These are phyloP conservation scores for Coccomyxa subellipsoidea DNA, from an alignment of 163 green algal genomes.

Conservation along the genomic window DNA sequence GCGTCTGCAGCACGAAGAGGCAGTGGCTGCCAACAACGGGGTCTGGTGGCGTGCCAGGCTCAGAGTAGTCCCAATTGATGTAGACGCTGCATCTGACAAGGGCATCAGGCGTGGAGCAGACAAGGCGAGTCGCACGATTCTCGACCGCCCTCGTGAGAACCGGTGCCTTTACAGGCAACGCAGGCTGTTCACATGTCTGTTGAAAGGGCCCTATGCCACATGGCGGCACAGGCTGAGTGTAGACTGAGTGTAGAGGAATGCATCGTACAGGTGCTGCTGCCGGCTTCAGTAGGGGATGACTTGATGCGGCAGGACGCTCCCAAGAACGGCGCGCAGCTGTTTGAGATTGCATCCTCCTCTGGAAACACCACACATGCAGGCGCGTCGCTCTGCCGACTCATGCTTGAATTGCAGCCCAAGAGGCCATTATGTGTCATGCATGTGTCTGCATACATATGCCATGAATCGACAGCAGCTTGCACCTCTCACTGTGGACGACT, in stretches of 20 bases:
- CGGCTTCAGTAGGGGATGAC: conserved; percentile 39
- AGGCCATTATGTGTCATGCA: too few relatives aligned
- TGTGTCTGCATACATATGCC: too few relatives aligned
- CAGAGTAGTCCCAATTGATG: conserved; percentile 41
- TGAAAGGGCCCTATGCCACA: too few relatives aligned
- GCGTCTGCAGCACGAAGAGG: conserved; percentile 28
- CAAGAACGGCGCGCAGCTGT: conserved; percentile 69
- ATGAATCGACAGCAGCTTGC: too few relatives aligned
- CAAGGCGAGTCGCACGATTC: conserved; percentile 62
- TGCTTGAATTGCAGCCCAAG: too few relatives aligned
- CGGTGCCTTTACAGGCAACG: background rate
- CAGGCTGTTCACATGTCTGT: too few relatives aligned
- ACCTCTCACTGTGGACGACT: too few relatives aligned
- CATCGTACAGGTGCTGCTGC: conserved; percentile 59
- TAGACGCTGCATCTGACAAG: conserved; percentile 28
- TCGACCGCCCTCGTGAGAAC: too few relatives aligned
- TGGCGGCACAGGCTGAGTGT: background rate
- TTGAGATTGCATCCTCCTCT: conserved; percentile 52
- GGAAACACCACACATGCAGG: conserved; percentile 46
- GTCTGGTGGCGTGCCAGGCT: conserved; percentile 50
- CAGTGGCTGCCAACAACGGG: conserved; percentile 58
- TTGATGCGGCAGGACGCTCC: conserved; percentile 62
- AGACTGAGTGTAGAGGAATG: background rate
- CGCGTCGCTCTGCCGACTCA: too few relatives aligned
- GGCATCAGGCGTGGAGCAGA: conserved; percentile 65